Evolutionary conservation across 2,329 filamentous ascomycete species (phyloP).

Genomic region (Botrytis fabae): DNA sequence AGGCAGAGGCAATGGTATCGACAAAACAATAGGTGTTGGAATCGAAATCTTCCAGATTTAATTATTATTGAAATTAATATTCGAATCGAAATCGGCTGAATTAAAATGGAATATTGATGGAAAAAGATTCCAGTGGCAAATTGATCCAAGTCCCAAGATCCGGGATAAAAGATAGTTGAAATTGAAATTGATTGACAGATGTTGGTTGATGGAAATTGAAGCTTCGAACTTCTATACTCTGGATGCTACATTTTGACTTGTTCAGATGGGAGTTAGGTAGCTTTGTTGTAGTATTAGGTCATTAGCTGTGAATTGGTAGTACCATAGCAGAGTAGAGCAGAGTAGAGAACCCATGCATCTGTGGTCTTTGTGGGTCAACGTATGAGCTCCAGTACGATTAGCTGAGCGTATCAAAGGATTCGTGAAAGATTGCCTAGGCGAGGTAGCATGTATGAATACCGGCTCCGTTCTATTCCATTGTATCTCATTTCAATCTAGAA

Average conservation of each 20-base stretch:
- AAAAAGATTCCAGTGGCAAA: neutral
- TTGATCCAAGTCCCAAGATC: neutral
- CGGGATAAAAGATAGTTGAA: neutral
- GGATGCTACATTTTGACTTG: neutral
- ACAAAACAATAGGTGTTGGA: neutral
- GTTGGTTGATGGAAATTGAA: neutral
- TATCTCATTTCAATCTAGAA: neutral
- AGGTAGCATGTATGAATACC: neutral
- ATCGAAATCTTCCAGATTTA: neutral
- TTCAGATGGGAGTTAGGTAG: neutral
- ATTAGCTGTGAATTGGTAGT: neutral
- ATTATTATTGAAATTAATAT: neutral
- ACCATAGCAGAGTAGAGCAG: neutral
- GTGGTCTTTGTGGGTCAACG: neutral
- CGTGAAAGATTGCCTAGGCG: too few species aligned
- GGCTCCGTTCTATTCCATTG: neutral
- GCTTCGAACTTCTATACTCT: slow-evolving; percentile 17
- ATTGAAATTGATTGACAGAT: neutral
- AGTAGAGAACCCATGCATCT: neutral
- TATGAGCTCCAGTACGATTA: neutral
- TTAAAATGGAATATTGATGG: neutral
- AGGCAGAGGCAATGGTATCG: neutral
- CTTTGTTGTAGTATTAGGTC: neutral
- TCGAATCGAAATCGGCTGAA: neutral
- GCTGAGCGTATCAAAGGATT: too few species aligned